Conservation (phyloP, 176 grass and related monocot species). For the Canna indica region DNA sequence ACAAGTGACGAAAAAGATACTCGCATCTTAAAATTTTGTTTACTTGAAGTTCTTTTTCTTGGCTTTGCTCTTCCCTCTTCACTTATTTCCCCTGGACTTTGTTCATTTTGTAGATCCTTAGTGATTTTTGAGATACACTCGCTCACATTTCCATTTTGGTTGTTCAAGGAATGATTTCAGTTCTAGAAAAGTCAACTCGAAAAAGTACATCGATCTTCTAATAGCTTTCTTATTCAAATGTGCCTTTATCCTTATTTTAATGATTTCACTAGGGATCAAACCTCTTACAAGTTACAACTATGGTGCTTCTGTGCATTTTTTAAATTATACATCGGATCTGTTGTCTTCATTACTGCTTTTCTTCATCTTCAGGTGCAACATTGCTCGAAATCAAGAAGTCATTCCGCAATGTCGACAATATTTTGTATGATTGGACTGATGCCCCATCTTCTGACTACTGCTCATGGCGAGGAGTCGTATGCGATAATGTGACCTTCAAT, state of each 20-base stretch:
- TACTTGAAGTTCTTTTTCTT: not conserved
- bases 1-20: too few relatives aligned
- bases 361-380: slow-evolving; percentile 45
- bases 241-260: not conserved
- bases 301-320: too few relatives aligned
- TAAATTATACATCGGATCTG: too few relatives aligned
- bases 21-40: too few relatives aligned
- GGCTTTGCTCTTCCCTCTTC: not conserved
- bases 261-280: not conserved
- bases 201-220: too few relatives aligned
- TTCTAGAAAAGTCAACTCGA: not conserved
- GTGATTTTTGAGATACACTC: too few relatives aligned
- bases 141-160: not conserved
- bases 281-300: not conserved
- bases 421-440: slow-evolving; percentile 78
- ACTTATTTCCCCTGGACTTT: not conserved
- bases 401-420: slow-evolving; percentile 87
- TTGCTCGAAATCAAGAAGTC: slow-evolving; percentile 91
- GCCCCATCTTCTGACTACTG: slow-evolving; percentile 44
- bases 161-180: not conserved
- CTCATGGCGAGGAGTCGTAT: slow-evolving; percentile 83
- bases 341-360: not conserved
- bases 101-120: too few relatives aligned
- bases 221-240: not conserved
- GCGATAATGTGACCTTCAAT: slow-evolving; percentile 86